Base-by-base conservation (phyloP, 1,284 basidiomycete species). In the Sporisorium sorghi region DNA sequence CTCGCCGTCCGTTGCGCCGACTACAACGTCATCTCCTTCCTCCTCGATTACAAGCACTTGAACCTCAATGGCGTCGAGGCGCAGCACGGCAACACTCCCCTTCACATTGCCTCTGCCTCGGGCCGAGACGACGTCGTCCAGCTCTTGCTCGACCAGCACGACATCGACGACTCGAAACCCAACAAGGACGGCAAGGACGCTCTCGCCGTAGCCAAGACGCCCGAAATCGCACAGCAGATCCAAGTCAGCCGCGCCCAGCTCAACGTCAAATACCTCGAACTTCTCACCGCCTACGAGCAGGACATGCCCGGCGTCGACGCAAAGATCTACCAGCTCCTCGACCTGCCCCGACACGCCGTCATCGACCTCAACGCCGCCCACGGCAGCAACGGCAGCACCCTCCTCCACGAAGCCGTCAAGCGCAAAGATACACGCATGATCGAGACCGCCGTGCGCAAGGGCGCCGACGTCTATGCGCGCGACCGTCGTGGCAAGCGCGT, bases 381-480 rank as follows among this genome's bases (percentile, higher is more conserved):
- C 17, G 63, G 69, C 47, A 43, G 26, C 35, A 47, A 26, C 19
- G 67, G 74, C 1, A 88, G 88, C 6, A 91, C 93, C 1, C 85
- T 97, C 1, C 87, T 97, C 1, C 94, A 97, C 77, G 93, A 95
- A 84, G 94, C 94, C 0, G 93, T 93, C 0, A 87, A 89, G 58
- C 88, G 93, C 26, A 92, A 92, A 60, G 93, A 97, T 82, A 86
- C 94, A 9, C 87, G 89, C 12, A 86, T 97, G 19, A 90, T 97
- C 35, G 93, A 97, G 83, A 87, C 93, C 12, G 91, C 90, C 0
- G 90, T 95, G 0, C 89, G 91, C 53, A 90, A 91, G 12, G 94
- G 94, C 1, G 94, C 93, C 0, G 94, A 97, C 82, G 92, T 97
- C 1, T 95, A 96, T 77, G 91, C 92, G 1, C 88, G 94, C 7